A percentile compares a stretch with the other conserved stretches of the same genome.
Conservation (phyloP, 208 protist species). For the Porcisia deanei region DNA sequence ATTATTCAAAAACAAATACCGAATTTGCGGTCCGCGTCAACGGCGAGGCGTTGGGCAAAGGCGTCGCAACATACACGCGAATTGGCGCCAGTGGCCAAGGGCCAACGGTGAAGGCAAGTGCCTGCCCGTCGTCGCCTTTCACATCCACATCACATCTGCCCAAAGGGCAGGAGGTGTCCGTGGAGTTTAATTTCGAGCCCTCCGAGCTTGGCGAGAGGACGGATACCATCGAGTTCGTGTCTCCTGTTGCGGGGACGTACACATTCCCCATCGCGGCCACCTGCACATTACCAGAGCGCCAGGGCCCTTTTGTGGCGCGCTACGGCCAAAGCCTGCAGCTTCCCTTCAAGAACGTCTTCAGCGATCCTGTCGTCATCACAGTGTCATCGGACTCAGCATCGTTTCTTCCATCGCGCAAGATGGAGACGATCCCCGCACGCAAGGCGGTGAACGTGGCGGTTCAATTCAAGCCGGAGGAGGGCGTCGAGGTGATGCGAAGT, state of each 20-base stretch:
- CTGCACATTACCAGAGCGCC: slow-evolving; percentile 90
- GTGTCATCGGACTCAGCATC: slow-evolving; percentile 78
- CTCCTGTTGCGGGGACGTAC: slow-evolving; percentile 89
- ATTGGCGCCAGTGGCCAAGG: slow-evolving; percentile 26
- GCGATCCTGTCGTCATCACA: slow-evolving; percentile 73
- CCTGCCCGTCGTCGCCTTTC: slow-evolving; percentile 1
- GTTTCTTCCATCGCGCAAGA: slow-evolving; percentile 84
- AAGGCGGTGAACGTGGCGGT: slow-evolving; percentile 78
- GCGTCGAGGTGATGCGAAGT: slow-evolving; percentile 27
- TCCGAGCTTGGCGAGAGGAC: slow-evolving; percentile 69
- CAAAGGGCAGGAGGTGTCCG: slow-evolving; percentile 88
- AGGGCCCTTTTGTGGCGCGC: slow-evolving; percentile 91
- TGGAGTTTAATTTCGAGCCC: slow-evolving; percentile 95
- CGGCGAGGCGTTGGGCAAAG: slow-evolving; percentile 28
- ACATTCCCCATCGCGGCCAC: slow-evolving; percentile 87
- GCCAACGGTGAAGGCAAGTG: slow-evolving; percentile 31
- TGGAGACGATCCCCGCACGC: slow-evolving; percentile 83
- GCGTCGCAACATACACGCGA: slow-evolving; percentile 17
- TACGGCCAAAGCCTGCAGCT: slow-evolving; percentile 61
- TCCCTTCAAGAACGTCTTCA: slow-evolving; percentile 95
- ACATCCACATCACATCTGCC: background rate
- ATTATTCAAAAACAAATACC: slow-evolving; percentile 62
- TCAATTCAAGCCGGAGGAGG: slow-evolving; percentile 64
- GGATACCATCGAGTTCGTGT: slow-evolving; percentile 86
- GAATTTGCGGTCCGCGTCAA: slow-evolving; percentile 86